Percentiles rank a stretch among this genome's conserved stretches.
Evolutionary conservation across 805 yeast species (phyloP).

Genomic region (Blastobotrys americana): DNA sequence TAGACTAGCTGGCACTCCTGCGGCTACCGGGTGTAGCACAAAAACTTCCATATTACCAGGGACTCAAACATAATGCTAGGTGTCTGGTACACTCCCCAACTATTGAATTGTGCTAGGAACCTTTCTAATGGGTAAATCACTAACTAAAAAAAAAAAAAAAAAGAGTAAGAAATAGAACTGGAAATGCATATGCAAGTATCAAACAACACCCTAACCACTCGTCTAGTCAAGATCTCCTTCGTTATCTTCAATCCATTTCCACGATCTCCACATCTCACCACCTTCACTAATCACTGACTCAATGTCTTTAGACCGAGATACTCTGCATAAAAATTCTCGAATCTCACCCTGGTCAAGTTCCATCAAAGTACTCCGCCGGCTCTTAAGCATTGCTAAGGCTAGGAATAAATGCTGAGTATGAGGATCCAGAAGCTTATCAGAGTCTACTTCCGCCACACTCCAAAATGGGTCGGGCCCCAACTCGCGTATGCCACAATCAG

Average conservation of each 20-base stretch:
- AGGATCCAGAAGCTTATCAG: slow-evolving; percentile 18
- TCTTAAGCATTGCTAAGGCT: slow-evolving; percentile 69
- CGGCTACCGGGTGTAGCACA: neutral
- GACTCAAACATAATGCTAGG: no score
- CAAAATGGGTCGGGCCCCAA: slow-evolving; percentile 58
- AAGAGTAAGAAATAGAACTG: no score
- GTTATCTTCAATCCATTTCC: slow-evolving; percentile 58
- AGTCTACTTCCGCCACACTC: slow-evolving; percentile 37
- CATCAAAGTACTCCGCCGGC: slow-evolving; percentile 66
- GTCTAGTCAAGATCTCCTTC: no score
- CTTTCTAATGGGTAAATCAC: no score
- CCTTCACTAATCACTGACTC: slow-evolving; percentile 69
- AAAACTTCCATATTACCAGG: neutral
- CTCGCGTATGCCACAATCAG: slow-evolving; percentile 5
- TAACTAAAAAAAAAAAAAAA: no score
- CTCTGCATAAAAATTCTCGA: slow-evolving; percentile 57
- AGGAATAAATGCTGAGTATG: slow-evolving; percentile 72
- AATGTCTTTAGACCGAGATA: slow-evolving; percentile 51
- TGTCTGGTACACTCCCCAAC: no score
- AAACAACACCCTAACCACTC: no score
- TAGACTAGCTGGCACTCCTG: neutral
- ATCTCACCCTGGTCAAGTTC: slow-evolving; percentile 91
- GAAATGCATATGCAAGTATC: no score
- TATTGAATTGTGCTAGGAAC: no score
- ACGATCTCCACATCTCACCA: slow-evolving; percentile 82